These are phyloP conservation scores for Paracorniculantispora psalliotae DNA, from an alignment of 2,329 filamentous ascomycete genomes.

Conservation along the genomic window DNA sequence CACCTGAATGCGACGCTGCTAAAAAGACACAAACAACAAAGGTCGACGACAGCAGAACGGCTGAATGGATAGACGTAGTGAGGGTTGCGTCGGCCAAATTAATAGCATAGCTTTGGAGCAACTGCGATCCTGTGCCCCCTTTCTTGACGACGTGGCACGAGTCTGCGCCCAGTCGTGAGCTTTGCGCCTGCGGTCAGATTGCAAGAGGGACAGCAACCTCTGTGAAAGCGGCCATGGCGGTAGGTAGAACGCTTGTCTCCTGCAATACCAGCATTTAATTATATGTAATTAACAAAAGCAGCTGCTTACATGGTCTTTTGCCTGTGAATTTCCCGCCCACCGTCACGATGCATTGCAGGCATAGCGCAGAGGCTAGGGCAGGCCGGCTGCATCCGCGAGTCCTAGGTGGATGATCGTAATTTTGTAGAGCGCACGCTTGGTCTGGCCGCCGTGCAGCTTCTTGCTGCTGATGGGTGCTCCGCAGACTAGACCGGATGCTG, in stretches of 20 bases:
- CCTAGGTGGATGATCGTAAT: slow-evolving; percentile 6
- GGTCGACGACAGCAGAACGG: too few species aligned
- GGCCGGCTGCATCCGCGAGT: slow-evolving; percentile 7
- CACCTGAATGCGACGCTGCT: not conserved
- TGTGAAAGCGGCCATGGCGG: not conserved
- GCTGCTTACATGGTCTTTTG: not conserved
- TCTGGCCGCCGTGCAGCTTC: not conserved
- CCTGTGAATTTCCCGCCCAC: too few species aligned
- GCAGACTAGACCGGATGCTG: not conserved
- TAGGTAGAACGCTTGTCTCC: not conserved
- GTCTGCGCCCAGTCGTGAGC: not conserved
- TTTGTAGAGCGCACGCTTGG: slow-evolving; percentile 4
- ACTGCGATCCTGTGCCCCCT: not conserved
- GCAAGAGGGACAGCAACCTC: not conserved
- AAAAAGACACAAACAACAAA: too few species aligned
- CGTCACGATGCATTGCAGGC: not conserved
- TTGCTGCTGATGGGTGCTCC: not conserved
- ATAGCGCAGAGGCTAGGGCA: not conserved
- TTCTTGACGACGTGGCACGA: not conserved
- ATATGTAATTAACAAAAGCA: too few species aligned
- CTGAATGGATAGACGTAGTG: too few species aligned
- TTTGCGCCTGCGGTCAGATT: not conserved
- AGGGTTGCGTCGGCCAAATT: too few species aligned
- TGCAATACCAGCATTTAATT: too few species aligned
- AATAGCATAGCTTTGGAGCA: not conserved